phyloP scores from a whole-genome alignment of 2,329 filamentous ascomycete genomes.

The Colletotrichum truncatum region DNA sequence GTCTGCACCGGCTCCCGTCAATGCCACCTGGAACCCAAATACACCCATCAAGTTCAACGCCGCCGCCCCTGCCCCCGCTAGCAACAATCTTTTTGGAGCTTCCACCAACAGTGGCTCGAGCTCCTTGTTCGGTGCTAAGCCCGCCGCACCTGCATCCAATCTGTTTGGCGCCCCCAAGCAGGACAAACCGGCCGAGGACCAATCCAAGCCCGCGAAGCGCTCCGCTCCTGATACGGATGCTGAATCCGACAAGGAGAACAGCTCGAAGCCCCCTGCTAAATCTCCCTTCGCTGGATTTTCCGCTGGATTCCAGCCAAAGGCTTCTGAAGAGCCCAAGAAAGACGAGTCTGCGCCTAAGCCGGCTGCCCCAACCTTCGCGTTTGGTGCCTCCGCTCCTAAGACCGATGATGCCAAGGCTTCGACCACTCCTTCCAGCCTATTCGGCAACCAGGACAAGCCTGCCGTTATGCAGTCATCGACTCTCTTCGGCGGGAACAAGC shows the following conservation, averaged over 20 bases:
- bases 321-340: constrained; percentile 34
- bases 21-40: constrained; percentile 59
- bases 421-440: constrained; percentile 37
- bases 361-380: constrained; percentile 25
- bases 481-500: constrained; percentile 50
- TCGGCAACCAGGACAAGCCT: constrained; percentile 32
- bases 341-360: constrained; percentile 21
- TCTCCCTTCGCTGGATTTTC: constrained; percentile 33
- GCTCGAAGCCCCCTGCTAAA: constrained; percentile 46
- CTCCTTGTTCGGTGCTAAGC: constrained; percentile 48
- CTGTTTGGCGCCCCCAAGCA: constrained; percentile 47
- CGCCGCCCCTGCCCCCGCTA: constrained; percentile 36
- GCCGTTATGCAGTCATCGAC: constrained; percentile 41
- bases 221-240: constrained; percentile 38
- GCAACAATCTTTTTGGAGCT: constrained; percentile 29
- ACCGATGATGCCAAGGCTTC: constrained; percentile 21
- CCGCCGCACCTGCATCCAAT: constrained; percentile 41
- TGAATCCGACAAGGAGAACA: constrained; percentile 57
- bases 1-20: constrained; percentile 36
- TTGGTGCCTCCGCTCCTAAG: constrained; percentile 27
- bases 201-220: constrained; percentile 33
- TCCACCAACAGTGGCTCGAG: constrained; percentile 38
- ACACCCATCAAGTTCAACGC: constrained; percentile 65
- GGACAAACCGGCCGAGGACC: constrained; percentile 38
- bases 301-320: constrained; percentile 44